phyloP scores from a whole-genome alignment of 192 early-diverging fungal genomes.

The Mortierella alpina region DNA sequence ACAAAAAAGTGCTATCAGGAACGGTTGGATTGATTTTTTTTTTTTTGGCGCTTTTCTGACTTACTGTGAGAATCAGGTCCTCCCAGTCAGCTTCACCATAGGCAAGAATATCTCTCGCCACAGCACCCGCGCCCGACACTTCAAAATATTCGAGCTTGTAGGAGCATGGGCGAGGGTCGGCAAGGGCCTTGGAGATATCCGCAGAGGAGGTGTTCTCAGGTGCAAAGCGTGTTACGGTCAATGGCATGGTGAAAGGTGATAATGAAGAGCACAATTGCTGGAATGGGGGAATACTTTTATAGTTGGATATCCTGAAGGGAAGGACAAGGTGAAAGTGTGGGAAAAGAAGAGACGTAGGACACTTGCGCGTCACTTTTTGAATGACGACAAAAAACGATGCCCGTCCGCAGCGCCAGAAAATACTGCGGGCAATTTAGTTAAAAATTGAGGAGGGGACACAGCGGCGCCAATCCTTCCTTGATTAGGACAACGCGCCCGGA shows the following conservation, averaged over 20 bases:
- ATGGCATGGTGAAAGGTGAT: conserved; percentile 4
- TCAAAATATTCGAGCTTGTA: conserved; percentile 29
- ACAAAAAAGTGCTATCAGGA: not conserved
- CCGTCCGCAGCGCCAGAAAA: too few species aligned
- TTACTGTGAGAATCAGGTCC: conserved; percentile 9
- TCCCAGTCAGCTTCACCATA: conserved; percentile 36
- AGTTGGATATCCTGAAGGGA: too few species aligned
- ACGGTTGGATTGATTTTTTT: not conserved
- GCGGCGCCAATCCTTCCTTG: too few species aligned
- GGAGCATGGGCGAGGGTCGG: conserved; percentile 3
- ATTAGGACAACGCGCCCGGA: too few species aligned
- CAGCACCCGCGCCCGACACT: conserved; percentile 6
- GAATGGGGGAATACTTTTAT: not conserved
- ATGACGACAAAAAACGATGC: too few species aligned
- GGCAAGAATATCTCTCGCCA: conserved; percentile 36
- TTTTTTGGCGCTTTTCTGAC: not conserved
- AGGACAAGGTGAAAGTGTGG: too few species aligned
- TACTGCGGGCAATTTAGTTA: too few species aligned
- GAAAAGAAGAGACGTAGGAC: too few species aligned
- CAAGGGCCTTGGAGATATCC: conserved; percentile 20
- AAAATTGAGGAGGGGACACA: too few species aligned
- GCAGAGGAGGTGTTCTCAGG: conserved; percentile 46
- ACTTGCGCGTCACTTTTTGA: too few species aligned
- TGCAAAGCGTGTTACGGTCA: conserved; percentile 19
- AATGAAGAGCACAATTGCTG: not conserved